A percentile compares a stretch with the other conserved stretches of the same genome.
Conservation (phyloP, 108 stramenopile genomes). For the Cylindrotheca closterium region DNA sequence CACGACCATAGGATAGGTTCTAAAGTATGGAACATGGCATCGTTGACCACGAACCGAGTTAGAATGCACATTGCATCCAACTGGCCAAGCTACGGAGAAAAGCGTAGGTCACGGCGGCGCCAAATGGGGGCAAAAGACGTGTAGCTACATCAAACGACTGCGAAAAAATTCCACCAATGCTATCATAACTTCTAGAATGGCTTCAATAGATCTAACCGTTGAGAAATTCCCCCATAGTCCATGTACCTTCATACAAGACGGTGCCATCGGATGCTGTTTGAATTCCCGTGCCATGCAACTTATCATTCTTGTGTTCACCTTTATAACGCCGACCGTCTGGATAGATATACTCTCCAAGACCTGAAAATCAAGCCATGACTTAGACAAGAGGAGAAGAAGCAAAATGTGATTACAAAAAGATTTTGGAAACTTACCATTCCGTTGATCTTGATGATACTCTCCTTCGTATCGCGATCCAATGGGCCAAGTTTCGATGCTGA, state of each 20-base stretch:
- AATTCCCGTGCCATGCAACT: slow-evolving; percentile 32
- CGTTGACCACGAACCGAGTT: slow-evolving; percentile 12
- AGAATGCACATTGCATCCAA: slow-evolving; percentile 14
- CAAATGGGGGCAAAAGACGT: slow-evolving; percentile 31
- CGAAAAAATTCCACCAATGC: neutral
- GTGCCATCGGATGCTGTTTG: slow-evolving; percentile 27
- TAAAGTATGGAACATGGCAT: slow-evolving; percentile 7
- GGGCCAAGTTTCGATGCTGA: slow-evolving; percentile 38
- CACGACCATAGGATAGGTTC: neutral
- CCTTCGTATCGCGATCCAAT: slow-evolving; percentile 43
- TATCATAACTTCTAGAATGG: neutral
- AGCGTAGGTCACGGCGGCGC: slow-evolving; percentile 25
- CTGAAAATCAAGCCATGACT: too few species aligned
- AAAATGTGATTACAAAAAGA: too few species aligned
- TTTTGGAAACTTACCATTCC: too few species aligned
- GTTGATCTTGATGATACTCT: slow-evolving; percentile 34
- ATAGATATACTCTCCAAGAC: slow-evolving; percentile 33
- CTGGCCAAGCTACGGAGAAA: slow-evolving; percentile 18
- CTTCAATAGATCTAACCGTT: slow-evolving; percentile 7
- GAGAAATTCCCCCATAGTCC: slow-evolving; percentile 44
- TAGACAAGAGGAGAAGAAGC: too few species aligned
- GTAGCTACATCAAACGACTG: slow-evolving; percentile 3
- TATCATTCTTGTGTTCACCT: slow-evolving; percentile 45
- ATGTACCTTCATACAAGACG: slow-evolving; percentile 36
- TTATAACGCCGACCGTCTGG: slow-evolving; percentile 44